Evolutionary conservation across 2,329 filamentous ascomycete genomes (phyloP), one percentile per base, ranked within the genome.

Genomic region (Penicillium sclerotiorum): DNA sequence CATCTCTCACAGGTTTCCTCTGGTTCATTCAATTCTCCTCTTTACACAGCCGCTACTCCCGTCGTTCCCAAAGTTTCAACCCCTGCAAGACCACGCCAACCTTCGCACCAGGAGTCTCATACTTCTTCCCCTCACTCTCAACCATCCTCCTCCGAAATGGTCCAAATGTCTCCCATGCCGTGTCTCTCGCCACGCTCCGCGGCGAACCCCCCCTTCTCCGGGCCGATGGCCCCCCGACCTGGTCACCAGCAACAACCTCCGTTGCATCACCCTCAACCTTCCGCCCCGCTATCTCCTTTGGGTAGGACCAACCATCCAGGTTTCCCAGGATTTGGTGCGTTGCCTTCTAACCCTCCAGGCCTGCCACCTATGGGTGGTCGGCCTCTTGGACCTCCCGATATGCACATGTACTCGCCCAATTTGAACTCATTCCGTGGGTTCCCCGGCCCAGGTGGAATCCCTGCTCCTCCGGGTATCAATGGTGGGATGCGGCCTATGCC

Each of bases 31-130:
- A 83, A 85, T 40, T 96, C 93, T 13, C 93, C 93, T 7, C 89
- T 90, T 66, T 82, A 93, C 43, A 77, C 87, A 22, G 79, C 90
- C 53, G 88, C 89, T 8, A 94, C 89, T 27, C 93, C 94, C 7
- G 86, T 85, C 21, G 74, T 95, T 39, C 86, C 91, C 11, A 96
- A 96, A 68, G 86, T 86, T 17, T 85, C 90, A 5, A 92, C 89
- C 11, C 89, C 91, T 8, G 87, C 85, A 57, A 87, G 88, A 55
- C 81, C 85, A 30, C 85, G 90, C 47, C 89, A 92, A 53, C 74
- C 83, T 39, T 94, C 90, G 8, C 90, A 95, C 56, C 90, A 94
- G 67, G 87, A 86, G 21, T 84, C 84, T 8, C 83, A 86, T 65
- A 78, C 82, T 7, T 82, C 84, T 6, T 87, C 85, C 43, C 88